phyloP scores from a whole-genome alignment of 371 early-diverging fungal species.

The Funneliformis caledonium region DNA sequence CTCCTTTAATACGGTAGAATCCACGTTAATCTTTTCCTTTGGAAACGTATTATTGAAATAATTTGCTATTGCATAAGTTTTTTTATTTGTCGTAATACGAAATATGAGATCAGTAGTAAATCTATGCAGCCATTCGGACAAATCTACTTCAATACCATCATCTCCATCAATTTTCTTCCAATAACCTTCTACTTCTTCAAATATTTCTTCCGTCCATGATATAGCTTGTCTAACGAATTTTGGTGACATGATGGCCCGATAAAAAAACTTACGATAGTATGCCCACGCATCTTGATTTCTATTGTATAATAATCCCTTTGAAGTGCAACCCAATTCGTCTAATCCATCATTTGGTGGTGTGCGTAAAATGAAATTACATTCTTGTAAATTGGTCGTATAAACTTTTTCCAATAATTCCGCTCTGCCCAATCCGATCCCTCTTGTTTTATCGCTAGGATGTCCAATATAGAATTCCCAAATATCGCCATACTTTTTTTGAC shows the following conservation, averaged over 20 bases:
- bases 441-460: too few species aligned
- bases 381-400: too few species aligned
- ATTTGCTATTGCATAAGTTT: not conserved
- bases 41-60: not conserved
- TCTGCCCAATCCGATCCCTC: too few species aligned
- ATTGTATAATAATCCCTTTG: not conserved
- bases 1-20: too few species aligned
- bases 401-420: too few species aligned
- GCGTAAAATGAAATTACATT: too few species aligned
- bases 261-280: not conserved
- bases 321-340: not conserved
- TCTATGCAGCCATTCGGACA: not conserved
- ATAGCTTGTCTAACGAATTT: conserved; percentile 1
- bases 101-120: not conserved
- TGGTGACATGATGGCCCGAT: not conserved
- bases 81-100: not conserved
- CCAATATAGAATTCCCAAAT: conserved; percentile 8
- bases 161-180: not conserved
- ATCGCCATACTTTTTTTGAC: conserved; percentile 35
- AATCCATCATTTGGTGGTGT: not conserved
- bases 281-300: not conserved
- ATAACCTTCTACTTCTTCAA: conserved; percentile 10
- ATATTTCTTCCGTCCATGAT: not conserved
- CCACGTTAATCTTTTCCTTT: not conserved
- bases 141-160: not conserved